phyloP scores from a whole-genome alignment of 306 rosid genomes.

The Pyrus pyrifolia region DNA sequence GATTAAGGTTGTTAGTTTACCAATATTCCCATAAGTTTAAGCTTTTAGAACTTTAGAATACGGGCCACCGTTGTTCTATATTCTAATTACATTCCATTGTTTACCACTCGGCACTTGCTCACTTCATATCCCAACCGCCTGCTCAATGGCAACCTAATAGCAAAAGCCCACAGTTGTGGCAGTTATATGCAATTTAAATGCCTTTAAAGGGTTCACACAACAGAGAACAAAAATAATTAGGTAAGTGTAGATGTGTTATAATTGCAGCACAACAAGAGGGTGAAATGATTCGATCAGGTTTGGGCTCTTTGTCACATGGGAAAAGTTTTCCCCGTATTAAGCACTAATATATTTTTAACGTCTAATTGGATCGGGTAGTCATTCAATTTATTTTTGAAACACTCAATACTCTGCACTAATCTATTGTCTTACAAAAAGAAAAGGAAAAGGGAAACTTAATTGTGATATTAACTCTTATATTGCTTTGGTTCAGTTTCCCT shows the following conservation, averaged over 20 bases:
- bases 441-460: neutral
- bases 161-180: neutral
- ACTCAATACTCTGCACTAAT: neutral
- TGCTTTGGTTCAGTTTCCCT: neutral
- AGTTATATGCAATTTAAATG: neutral
- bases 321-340: too few species aligned
- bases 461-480: neutral
- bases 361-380: too few species aligned
- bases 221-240: neutral
- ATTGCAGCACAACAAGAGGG: neutral
- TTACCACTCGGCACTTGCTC: neutral
- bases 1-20: neutral
- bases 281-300: neutral
- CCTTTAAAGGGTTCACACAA: neutral
- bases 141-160: neutral
- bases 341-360: too few species aligned
- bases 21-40: too few species aligned
- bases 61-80: too few species aligned
- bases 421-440: neutral
- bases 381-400: neutral
- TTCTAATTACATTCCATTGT: too few species aligned
- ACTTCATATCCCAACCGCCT: neutral
- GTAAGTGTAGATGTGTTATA: neutral
- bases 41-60: too few species aligned
- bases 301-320: neutral